Base-by-base conservation (phyloP, 2,329 filamentous ascomycete species). In the Exserohilum turcica region DNA sequence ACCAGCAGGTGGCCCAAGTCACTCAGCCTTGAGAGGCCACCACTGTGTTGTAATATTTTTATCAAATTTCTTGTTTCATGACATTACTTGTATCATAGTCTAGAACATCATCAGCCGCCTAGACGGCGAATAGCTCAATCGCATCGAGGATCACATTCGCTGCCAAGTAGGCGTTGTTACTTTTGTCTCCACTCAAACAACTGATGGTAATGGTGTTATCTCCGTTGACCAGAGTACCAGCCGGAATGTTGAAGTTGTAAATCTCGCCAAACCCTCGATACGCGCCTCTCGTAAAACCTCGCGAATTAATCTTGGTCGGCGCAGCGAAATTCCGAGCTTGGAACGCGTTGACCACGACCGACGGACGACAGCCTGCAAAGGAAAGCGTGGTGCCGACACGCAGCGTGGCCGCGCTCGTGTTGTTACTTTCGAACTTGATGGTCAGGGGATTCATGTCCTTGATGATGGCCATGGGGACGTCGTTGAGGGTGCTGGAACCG, bases 391-490 rank as follows among this genome's bases (percentile, higher is more conserved):
- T 89, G 5, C 84, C 85, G 53, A 89, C 82, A 37, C 85, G 80
- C 21, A 89, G 79, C 0, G 84, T 88, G 1, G 83, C 80, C 2
- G 81, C 75, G 0, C 74, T 79, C 2, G 78, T 77, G 5, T 82
- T 78, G 10, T 68, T 72, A 0, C 86, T 77, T 21, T 78, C 80
- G 70, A 88, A 86, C 37, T 79, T 79, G 72, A 88, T 86, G 1
- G 82, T 87, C 12, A 84, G 75, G 0, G 82, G 82, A 72, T 88
- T 87, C 50, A 83, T 80, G 19, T 69, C 70, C 68, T 86, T 84
- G 74, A 86, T 86, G 21, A 87, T 69, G 0, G 86, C 86, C 86
- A 89, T 88, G 37, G 86, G 85, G 65, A 88, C 86, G 53, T 80
- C 78, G 3, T 74, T 73, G 1, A 80, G 65, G 5, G 74, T 67